Base-by-base conservation (phyloP, 352 stramenopile species). In the Globisporangium emineosum region DNA sequence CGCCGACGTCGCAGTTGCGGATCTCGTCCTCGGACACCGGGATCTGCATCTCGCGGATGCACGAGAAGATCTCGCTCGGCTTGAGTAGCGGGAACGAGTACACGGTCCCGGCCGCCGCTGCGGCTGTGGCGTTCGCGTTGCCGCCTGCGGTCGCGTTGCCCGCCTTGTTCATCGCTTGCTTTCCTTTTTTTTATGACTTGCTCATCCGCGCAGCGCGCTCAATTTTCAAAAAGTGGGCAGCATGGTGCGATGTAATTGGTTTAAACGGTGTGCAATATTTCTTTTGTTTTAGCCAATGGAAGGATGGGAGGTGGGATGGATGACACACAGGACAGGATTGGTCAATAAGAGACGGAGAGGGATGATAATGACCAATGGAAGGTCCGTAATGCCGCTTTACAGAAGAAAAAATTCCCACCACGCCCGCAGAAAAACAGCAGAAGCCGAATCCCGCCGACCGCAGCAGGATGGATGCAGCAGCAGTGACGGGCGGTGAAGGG, bases 61-160 rank as follows among this genome's bases (percentile, higher is more conserved):
- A 97, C 68, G 91, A 71, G 50, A 98, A 83, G 69, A 99, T 98
- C 45, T 98, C 91, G 25, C 77, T 76, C 51, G 88, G 88, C 77
- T 98, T 98, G 29, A 99, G 86, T 57, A 98, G 67, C 21, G 96
- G 96, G 76, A 98, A 99, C 60, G 88, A 90, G 66, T 90, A 96
- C 66, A 68, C 57, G 7, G 71, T 62, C 45, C 15, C 50, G 13
- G 15, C 42, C 12, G 35, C 6, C 5, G 25, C 10, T 9, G 27
- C 10, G 25, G 25, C 19, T 35, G 17, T n/a, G n/a, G n/a, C n/a
- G n/a, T n/a, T n/a, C n/a, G n/a, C n/a, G n/a, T n/a, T n/a, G n/a
- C n/a, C n/a, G 59, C 60, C 57, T 10, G 37, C 17, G 17, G 25
- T 17, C 1, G 33, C 60, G 32, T 5, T 50, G 19, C 27, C 60